Base-by-base conservation (phyloP, 192 early-diverging fungal species). In the Entomortierella lignicola region DNA sequence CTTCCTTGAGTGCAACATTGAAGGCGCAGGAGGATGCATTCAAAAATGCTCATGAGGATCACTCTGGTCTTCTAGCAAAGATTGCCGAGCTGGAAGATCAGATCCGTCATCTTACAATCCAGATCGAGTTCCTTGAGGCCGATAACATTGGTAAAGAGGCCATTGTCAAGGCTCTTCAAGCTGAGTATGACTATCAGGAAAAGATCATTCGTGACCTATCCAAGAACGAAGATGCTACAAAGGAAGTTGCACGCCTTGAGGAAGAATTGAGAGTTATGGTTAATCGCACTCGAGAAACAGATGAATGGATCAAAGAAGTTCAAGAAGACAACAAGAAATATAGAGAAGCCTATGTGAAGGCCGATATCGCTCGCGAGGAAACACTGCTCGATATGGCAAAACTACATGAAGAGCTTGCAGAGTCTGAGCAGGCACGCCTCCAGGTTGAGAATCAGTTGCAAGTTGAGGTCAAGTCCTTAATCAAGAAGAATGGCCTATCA, bases 331-430 rank as follows among this genome's bases (percentile, higher is more conserved):
- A 70, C 11, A 57, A 65, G 15, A 79, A 79, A 37, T 79, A 79
- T 43, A 37, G 65, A 15, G 51, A 63, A 7, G 75, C 75, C 3
- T 79, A 79, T 70, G 63, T 79, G 44, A 79, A 79, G 41, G 75
- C 75, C 1, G 75, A 79, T 32, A 17, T 70, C 26, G 55, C 75
- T 6, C 60, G 75, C 10, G 75, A 79, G 21, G 75, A 70, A 41
- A 79, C 75, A 15, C n/a, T 79, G 67, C 51, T 79, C 56, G 75
- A 79, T 39, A 79, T 79, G 75, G 68, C 63, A 6, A 79, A 70
- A 41, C 23, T 79, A 39, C 75, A 79, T 30, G 75, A 70, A n/a
- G 66, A 79, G 29, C 62, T 79, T 8, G 75, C 66, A 0, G 75
- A 79, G 57, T 59, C 56, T 43, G 67, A 79, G 30, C 34, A 57